Evolutionary conservation across 495 filamentous ascomycete genomes (phyloP).

Genomic region (Penicillium lividum): DNA sequence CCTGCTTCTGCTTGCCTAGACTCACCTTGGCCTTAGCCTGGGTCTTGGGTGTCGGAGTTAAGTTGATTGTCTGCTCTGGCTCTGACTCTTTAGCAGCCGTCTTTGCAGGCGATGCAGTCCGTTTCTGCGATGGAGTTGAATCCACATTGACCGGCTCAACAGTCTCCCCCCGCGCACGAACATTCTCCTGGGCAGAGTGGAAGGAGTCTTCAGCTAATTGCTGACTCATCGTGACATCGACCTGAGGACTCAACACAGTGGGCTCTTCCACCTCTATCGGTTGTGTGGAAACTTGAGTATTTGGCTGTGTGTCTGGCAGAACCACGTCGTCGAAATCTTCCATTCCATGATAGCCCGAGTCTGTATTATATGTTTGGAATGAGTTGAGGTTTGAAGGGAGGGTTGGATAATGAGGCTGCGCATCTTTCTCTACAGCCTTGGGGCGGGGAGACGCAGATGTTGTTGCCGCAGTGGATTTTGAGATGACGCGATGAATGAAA

Average conservation of each 20-base stretch:
- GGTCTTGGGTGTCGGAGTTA: conserved; percentile 25
- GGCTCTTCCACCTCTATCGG: conserved; percentile 39
- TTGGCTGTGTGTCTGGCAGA: conserved; percentile 33
- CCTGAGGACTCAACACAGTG: conserved; percentile 28
- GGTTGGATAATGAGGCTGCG: conserved; percentile 37
- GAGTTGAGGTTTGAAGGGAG: conserved; percentile 43
- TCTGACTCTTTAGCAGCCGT: conserved; percentile 13
- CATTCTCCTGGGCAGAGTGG: conserved; percentile 66
- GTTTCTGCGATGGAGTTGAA: conserved; percentile 24
- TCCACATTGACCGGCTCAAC: conserved; percentile 36
- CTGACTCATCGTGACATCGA: conserved; percentile 41
- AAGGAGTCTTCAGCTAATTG: conserved; percentile 62
- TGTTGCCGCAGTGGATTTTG: conserved; percentile 27
- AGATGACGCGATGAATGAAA: conserved; percentile 36
- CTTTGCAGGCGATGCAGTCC: conserved; percentile 11
- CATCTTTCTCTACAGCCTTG: conserved; percentile 22
- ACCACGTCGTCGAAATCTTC: conserved; percentile 50
- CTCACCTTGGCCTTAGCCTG: conserved; percentile 10
- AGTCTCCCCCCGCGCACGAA: conserved; percentile 43
- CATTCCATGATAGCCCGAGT: conserved; percentile 85
- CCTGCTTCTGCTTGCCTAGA: conserved; percentile 8
- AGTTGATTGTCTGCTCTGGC: conserved; percentile 19
- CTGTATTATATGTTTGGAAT: conserved; percentile 48
- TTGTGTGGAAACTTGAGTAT: conserved; percentile 40
- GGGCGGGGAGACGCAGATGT: conserved; percentile 23